Evolutionary conservation across 371 early-diverging fungal genomes (phyloP).

Genomic region (Mucor velutinosus): DNA sequence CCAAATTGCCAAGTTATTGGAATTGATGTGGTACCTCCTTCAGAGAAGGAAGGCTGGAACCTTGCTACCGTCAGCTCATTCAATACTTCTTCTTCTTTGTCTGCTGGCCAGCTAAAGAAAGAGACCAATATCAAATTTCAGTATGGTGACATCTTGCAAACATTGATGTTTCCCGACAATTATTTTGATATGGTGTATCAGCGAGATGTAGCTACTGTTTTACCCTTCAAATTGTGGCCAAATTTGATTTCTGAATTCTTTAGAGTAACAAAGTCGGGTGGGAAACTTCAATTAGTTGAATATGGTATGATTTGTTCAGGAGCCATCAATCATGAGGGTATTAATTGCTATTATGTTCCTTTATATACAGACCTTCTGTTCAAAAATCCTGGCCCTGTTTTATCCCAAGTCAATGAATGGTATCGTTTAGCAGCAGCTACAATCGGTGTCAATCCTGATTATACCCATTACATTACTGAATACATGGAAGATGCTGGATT

Average conservation of each 20-base stretch:
- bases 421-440: slow-evolving; percentile 28
- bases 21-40: slow-evolving; percentile 35
- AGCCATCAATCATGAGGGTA: no score
- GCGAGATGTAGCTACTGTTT: slow-evolving; percentile 49
- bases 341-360: background rate
- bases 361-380: slow-evolving; percentile 31
- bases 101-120: slow-evolving; percentile 7
- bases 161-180: slow-evolving; percentile 43
- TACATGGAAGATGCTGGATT: slow-evolving; percentile 36
- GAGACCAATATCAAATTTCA: slow-evolving; percentile 20
- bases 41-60: slow-evolving; percentile 21
- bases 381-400: slow-evolving; percentile 38
- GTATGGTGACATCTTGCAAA: slow-evolving; percentile 31
- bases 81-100: background rate
- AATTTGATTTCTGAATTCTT: slow-evolving; percentile 42
- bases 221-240: slow-evolving; percentile 47
- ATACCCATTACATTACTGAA: slow-evolving; percentile 17
- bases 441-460: slow-evolving; percentile 31
- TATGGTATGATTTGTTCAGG: slow-evolving; percentile 20
- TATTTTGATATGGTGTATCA: slow-evolving; percentile 66
- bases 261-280: slow-evolving; percentile 53
- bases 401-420: slow-evolving; percentile 43
- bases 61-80: background rate
- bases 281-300: slow-evolving; percentile 56
- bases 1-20: slow-evolving; percentile 35